A percentile compares a stretch with the other conserved stretches of the same genome.
phyloP scores from a whole-genome alignment of 1,139 yeast species.

The Suhomyces choctaworum region DNA sequence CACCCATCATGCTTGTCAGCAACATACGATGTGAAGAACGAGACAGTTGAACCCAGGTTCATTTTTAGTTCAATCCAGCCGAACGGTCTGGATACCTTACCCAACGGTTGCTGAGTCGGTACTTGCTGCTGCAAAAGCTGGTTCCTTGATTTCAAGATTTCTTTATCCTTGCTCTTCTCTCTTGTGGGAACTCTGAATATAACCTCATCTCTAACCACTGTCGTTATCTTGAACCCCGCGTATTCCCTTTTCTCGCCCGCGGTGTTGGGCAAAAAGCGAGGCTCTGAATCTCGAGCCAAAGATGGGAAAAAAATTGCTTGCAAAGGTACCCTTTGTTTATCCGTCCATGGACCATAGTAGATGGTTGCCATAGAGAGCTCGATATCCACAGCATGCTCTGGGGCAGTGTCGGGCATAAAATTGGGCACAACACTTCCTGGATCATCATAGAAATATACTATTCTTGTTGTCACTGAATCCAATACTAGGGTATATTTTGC shows the following conservation, averaged over 20 bases:
- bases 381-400: slow-evolving; percentile 67
- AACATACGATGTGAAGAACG: slow-evolving; percentile 50
- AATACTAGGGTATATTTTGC: slow-evolving; percentile 76
- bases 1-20: slow-evolving; percentile 58
- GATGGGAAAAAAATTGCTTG: slow-evolving; percentile 71
- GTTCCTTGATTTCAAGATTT: slow-evolving; percentile 20
- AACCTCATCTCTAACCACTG: slow-evolving; percentile 62
- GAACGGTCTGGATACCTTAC: slow-evolving; percentile 57
- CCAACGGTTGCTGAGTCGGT: slow-evolving; percentile 13
- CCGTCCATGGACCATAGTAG: slow-evolving; percentile 96
- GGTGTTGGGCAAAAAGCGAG: slow-evolving; percentile 34
- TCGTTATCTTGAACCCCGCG: slow-evolving; percentile 53
- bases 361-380: slow-evolving; percentile 62
- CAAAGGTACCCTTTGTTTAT: slow-evolving; percentile 70
- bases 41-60: slow-evolving; percentile 51
- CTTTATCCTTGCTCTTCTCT: slow-evolving; percentile 75
- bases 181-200: slow-evolving; percentile 80
- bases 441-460: slow-evolving; percentile 66
- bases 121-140: slow-evolving; percentile 7
- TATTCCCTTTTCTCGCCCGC: slow-evolving; percentile 57
- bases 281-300: slow-evolving; percentile 57
- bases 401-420: slow-evolving; percentile 29
- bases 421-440: slow-evolving; percentile 49
- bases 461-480: slow-evolving; percentile 56
- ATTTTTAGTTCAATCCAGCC: slow-evolving; percentile 88